phyloP scores from a whole-genome alignment of 192 early-diverging fungal species.

The Umbelopsis vinacea region DNA sequence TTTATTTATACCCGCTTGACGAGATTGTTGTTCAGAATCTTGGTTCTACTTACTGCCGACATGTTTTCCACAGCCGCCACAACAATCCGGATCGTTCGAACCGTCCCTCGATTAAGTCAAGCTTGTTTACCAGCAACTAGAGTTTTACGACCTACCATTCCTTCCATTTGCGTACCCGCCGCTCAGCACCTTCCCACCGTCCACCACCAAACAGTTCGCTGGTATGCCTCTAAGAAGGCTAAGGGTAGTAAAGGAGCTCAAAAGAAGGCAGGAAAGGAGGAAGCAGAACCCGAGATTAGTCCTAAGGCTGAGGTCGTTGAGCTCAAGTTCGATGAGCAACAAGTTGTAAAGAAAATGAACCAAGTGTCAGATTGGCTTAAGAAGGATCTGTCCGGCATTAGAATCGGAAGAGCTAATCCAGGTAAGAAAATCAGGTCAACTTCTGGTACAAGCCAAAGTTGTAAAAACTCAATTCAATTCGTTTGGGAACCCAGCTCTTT shows the following conservation, averaged over 20 bases:
- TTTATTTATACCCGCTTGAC: not conserved
- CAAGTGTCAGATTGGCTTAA: conserved; percentile 62
- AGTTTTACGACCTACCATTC: not conserved
- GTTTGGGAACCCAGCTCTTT: conserved; percentile 53
- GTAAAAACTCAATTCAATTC: not conserved
- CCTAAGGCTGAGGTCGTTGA: conserved; percentile 34
- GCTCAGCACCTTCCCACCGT: not conserved
- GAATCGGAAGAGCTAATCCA: conserved; percentile 77
- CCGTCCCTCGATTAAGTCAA: not conserved
- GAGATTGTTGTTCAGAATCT: not conserved
- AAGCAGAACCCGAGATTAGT: conserved; percentile 31
- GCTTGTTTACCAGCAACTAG: not conserved
- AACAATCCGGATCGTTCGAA: not conserved
- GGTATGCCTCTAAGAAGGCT: conserved; percentile 47
- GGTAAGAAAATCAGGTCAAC: conserved; percentile 38
- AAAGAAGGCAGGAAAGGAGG: conserved; percentile 33
- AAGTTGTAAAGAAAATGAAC: conserved; percentile 61
- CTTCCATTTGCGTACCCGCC: not conserved
- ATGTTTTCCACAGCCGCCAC: not conserved
- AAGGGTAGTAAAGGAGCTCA: conserved; percentile 31
- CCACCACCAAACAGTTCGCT: conserved; percentile 1
- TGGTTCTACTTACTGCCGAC: not conserved
- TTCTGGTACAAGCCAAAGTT: no score
- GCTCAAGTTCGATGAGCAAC: conserved; percentile 61
- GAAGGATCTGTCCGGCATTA: conserved; percentile 64